A percentile compares a stretch with the other conserved stretches of the same genome.
Conservation (phyloP, 805 yeast genomes). For the Ogataea haglerorum region DNA sequence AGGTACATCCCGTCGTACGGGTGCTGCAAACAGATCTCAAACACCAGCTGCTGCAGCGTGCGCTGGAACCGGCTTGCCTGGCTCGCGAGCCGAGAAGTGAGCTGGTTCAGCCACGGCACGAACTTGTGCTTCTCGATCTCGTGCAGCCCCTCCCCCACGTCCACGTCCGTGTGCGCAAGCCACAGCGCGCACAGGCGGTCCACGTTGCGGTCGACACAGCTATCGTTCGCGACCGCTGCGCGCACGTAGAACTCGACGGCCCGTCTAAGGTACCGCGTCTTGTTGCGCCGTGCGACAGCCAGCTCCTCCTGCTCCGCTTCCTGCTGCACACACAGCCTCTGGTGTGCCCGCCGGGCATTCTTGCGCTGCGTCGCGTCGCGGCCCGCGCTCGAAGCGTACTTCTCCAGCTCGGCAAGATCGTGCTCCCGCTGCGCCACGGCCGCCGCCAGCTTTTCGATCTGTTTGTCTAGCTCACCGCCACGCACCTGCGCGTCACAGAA, state of each 20-base stretch:
- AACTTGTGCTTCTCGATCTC: constrained; percentile 57
- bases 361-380: constrained; percentile 45
- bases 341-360: constrained; percentile 50
- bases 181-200: constrained; percentile 83
- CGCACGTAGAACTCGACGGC: constrained; percentile 60
- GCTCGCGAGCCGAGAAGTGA: constrained; percentile 62
- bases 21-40: constrained; percentile 45
- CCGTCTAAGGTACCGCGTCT: constrained; percentile 38
- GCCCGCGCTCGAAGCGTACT: constrained; percentile 38
- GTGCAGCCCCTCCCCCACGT: constrained; percentile 33
- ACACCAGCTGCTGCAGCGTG: constrained; percentile 36
- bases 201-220: constrained; percentile 50
- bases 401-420: constrained; percentile 50
- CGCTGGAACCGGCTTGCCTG: constrained; percentile 53
- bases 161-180: constrained; percentile 49
- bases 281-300: constrained; percentile 35
- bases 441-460: constrained; percentile 37
- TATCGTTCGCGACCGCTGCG: constrained; percentile 43
- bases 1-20: constrained; percentile 74
- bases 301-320: constrained; percentile 49
- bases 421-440: constrained; percentile 33
- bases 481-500: constrained; percentile 69
- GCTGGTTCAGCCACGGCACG: constrained; percentile 79
- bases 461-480: constrained; percentile 41
- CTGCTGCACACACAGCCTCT: constrained; percentile 46